phyloP scores from a whole-genome alignment of 1,284 basidiomycete genomes.

The Sanghuangporus weigelae region DNA sequence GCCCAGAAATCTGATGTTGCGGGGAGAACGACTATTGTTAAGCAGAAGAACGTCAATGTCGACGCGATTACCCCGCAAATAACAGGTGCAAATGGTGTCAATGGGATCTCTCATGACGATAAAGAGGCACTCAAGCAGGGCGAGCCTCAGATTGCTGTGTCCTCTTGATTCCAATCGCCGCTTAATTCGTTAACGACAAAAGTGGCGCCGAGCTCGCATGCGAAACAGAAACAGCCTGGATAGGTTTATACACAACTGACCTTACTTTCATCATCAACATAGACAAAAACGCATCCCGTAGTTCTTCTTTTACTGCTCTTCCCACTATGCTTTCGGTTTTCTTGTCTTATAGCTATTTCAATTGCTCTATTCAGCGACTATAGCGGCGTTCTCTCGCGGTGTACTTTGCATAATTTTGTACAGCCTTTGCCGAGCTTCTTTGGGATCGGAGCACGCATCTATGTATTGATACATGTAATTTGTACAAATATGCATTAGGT shows the following conservation, averaged over 20 bases:
- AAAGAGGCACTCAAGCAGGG: slow-evolving; percentile 11
- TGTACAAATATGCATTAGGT: not conserved
- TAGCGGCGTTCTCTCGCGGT: not conserved
- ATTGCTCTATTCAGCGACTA: not conserved
- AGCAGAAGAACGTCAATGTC: not conserved
- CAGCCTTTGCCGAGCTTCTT: not conserved
- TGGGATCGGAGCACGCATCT: not conserved
- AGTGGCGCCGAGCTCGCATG: not conserved
- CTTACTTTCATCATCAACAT: not conserved
- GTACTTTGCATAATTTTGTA: not conserved
- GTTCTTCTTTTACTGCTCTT: not conserved
- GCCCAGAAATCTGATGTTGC: slow-evolving; percentile 10
- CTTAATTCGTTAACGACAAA: not conserved
- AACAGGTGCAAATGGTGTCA: slow-evolving; percentile 1
- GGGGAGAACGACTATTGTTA: slow-evolving; percentile 3
- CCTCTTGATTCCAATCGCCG: not conserved
- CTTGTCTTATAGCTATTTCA: not conserved
- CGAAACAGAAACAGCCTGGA: not conserved
- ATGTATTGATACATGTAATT: not conserved
- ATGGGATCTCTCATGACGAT: not conserved
- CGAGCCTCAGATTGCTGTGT: slow-evolving; percentile 9
- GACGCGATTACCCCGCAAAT: not conserved
- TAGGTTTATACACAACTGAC: not conserved
- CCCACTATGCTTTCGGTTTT: not conserved
- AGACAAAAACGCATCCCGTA: not conserved